Evolutionary conservation across 1,139 yeast species (phyloP).

Genomic region (Yarrowia galli): DNA sequence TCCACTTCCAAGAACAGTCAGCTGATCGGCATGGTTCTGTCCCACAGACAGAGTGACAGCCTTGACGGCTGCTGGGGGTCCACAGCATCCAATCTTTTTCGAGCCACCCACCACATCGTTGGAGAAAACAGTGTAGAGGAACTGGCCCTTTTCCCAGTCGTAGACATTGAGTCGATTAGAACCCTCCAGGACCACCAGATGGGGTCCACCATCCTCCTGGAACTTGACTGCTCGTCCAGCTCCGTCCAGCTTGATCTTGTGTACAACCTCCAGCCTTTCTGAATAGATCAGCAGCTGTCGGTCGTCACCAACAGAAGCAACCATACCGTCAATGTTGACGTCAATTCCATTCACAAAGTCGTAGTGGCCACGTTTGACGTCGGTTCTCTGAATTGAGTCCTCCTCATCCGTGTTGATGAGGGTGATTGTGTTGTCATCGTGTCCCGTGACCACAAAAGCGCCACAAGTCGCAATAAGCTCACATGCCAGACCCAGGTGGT

Average conservation of each 20-base stretch:
- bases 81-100: constrained; percentile 35
- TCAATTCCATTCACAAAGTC: constrained; percentile 36
- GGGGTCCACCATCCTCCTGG: constrained; percentile 32
- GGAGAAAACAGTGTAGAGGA: constrained; percentile 23
- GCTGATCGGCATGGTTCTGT: background rate
- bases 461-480: constrained; percentile 17
- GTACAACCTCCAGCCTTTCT: background rate
- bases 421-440: constrained; percentile 24
- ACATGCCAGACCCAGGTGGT: constrained; percentile 19
- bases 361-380: constrained; percentile 20
- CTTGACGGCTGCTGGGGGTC: constrained; percentile 17
- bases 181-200: constrained; percentile 34
- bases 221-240: constrained; percentile 29
- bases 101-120: constrained; percentile 33
- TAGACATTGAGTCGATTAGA: constrained; percentile 32
- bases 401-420: constrained; percentile 13
- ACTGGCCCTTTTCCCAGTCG: constrained; percentile 17
- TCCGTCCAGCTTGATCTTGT: constrained; percentile 27
- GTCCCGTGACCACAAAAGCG: background rate
- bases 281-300: constrained; percentile 25
- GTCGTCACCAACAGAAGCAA: constrained; percentile 35
- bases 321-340: constrained; percentile 14
- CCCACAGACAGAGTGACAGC: background rate
- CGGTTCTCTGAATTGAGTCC: background rate
- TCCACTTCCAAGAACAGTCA: constrained; percentile 29